phyloP scores from a whole-genome alignment of 306 rosid genomes.

The Vicia faba region DNA sequence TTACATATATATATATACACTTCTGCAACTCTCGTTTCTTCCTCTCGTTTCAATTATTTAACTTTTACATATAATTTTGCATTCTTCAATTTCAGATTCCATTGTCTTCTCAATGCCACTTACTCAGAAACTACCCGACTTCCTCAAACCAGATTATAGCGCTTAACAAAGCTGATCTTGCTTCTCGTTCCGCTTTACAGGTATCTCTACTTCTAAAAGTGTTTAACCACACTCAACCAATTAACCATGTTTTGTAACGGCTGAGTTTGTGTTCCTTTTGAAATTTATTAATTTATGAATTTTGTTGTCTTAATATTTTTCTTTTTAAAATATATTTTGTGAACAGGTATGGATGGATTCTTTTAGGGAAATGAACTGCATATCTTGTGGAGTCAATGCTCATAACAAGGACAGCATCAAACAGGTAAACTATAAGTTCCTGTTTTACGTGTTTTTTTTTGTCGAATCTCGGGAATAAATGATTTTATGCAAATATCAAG shows the following conservation, averaged over 20 bases:
- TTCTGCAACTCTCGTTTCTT: not conserved
- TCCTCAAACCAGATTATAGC: conserved; percentile 50
- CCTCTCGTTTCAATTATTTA: not conserved
- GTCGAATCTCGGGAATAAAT: no score
- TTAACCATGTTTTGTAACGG: not conserved
- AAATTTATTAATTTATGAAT: conserved; percentile 7
- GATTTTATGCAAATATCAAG: no score
- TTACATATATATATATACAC: no score
- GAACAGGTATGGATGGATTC: conserved; percentile 69
- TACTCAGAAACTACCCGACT: conserved; percentile 37
- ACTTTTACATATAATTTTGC: not conserved
- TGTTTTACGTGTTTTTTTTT: conserved; percentile 25
- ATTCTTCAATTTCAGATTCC: conserved; percentile 62
- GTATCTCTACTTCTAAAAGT: conserved; percentile 10
- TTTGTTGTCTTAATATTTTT: not conserved
- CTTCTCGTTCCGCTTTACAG: conserved; percentile 53
- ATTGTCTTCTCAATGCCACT: conserved; percentile 55
- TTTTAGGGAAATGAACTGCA: conserved; percentile 54
- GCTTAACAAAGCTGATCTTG: conserved; percentile 84
- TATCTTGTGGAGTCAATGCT: conserved; percentile 73
- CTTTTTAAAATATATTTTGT: not conserved
- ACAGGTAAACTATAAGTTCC: conserved; percentile 57
- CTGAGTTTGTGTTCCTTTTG: conserved; percentile 19
- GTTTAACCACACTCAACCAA: no score
- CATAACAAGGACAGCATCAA: conserved; percentile 73